Evolutionary conservation across 1,139 yeast species (phyloP).

Genomic region (Casaregolazyma lundiana): DNA sequence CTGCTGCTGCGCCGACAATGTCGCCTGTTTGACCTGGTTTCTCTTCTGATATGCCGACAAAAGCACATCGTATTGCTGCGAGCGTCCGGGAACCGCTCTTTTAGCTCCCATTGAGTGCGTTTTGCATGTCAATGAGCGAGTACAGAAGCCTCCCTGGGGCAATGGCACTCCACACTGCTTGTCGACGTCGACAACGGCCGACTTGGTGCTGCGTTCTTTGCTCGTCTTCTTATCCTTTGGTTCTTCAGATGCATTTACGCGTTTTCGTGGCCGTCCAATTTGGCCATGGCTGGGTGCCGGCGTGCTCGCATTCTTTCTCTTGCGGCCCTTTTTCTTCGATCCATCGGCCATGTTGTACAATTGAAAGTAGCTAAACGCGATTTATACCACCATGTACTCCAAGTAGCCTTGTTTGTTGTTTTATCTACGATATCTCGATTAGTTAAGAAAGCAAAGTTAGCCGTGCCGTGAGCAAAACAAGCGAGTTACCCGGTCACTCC

Average conservation of each 20-base stretch:
- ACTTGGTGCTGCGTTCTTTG: constrained; percentile 4
- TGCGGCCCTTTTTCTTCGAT: constrained; percentile 12
- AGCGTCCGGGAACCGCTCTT: constrained; percentile 88
- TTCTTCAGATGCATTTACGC: constrained; percentile 24
- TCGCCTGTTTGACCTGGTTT: constrained; percentile 83
- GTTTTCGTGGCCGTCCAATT: constrained; percentile 14
- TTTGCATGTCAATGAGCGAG: constrained; percentile 91
- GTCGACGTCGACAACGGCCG: constrained; percentile 86
- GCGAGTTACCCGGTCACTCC: not conserved
- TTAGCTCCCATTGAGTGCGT: constrained; percentile 99
- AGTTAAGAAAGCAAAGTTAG: not conserved
- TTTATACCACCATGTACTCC: not conserved
- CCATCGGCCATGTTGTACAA: not conserved
- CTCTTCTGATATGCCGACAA: constrained; percentile 87
- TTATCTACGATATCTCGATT: not conserved
- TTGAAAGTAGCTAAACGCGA: not conserved
- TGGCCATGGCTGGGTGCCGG: constrained; percentile 18
- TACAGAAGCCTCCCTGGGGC: constrained; percentile 90
- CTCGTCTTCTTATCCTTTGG: constrained; percentile 20
- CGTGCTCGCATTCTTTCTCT: constrained; percentile 29
- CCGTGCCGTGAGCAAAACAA: not conserved
- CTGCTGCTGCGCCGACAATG: constrained; percentile 30
- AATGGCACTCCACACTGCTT: constrained; percentile 94
- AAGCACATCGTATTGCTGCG: constrained; percentile 85
- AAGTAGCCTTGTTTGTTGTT: not conserved